A percentile compares a stretch with the other conserved stretches of the same genome.
Conservation (phyloP, 768 basidiomycete genomes). For the Chalciporus piperatus region DNA sequence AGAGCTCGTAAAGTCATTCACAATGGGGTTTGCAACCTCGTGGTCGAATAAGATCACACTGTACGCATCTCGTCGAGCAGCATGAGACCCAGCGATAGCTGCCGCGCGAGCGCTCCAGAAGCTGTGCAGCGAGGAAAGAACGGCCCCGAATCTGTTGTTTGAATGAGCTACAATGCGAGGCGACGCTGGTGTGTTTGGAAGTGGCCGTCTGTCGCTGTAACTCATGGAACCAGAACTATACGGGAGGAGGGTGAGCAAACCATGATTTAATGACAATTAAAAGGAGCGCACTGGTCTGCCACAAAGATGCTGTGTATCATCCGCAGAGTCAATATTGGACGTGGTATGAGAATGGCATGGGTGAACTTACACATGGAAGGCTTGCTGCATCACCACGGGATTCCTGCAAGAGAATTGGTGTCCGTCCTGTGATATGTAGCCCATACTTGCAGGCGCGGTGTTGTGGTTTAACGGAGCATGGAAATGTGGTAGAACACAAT, state of each 20-base stretch:
- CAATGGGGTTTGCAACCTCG: constrained; percentile 19
- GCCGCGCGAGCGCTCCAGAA: constrained; percentile 56
- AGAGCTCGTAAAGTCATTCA: constrained; percentile 46
- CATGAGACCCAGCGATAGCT: constrained; percentile 28
- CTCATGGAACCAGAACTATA: constrained; percentile 53
- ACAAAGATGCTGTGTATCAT: constrained; percentile 46
- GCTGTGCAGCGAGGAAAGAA: constrained; percentile 50
- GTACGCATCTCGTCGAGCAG: constrained; percentile 50
- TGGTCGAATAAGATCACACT: constrained; percentile 49
- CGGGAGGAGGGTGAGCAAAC: neutral
- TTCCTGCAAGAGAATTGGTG: constrained; percentile 54
- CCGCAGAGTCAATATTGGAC: neutral
- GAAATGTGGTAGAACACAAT: constrained; percentile 53
- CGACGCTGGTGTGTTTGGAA: constrained; percentile 41
- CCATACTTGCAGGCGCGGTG: constrained; percentile 29
- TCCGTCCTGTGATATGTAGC: constrained; percentile 56
- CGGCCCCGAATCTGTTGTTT: constrained; percentile 57
- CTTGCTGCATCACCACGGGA: constrained; percentile 48
- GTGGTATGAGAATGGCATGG: neutral
- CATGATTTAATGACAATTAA: neutral
- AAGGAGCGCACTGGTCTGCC: constrained; percentile 41
- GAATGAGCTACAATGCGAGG: constrained; percentile 34
- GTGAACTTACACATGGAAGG: constrained; percentile 56
- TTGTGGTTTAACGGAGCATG: constrained; percentile 38
- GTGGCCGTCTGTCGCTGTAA: constrained; percentile 39